These are phyloP conservation scores for Gelatoporia subvermispora DNA, from an alignment of 768 basidiomycete genomes.

Conservation along the genomic window DNA sequence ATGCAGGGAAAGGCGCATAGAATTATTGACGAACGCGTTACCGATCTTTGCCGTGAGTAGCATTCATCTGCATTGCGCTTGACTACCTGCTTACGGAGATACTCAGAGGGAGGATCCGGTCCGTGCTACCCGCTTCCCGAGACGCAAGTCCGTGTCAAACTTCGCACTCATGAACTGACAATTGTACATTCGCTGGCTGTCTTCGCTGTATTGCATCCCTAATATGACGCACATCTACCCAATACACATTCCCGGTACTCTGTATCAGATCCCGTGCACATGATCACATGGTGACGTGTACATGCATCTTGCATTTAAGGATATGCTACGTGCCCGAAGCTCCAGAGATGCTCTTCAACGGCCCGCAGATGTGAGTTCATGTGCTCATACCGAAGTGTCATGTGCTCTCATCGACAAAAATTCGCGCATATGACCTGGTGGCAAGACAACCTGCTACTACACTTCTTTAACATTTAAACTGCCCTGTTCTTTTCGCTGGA, in stretches of 20 bases:
- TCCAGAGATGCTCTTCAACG: too few species aligned
- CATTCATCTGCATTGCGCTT: neutral
- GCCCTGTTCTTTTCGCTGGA: too few species aligned
- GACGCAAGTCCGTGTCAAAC: slow-evolving; percentile 31
- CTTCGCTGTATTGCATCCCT: too few species aligned
- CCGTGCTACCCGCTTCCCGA: slow-evolving; percentile 28
- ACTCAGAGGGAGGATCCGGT: slow-evolving; percentile 37
- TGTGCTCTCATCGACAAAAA: neutral
- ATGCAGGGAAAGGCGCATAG: slow-evolving; percentile 27
- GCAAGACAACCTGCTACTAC: too few species aligned
- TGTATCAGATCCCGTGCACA: too few species aligned
- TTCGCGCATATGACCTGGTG: too few species aligned
- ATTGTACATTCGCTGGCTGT: too few species aligned
- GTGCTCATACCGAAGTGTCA: neutral
- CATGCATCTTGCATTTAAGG: neutral
- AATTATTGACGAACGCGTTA: slow-evolving; percentile 22
- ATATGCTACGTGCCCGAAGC: too few species aligned
- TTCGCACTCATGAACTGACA: slow-evolving; percentile 29
- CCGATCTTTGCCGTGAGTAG: slow-evolving; percentile 35
- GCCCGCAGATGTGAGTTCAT: neutral
- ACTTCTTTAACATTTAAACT: too few species aligned
- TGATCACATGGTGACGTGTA: neutral
- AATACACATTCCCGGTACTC: too few species aligned
- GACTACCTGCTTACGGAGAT: too few species aligned
- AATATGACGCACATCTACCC: too few species aligned